Conservation (phyloP, 306 rosid genomes). For the Senna siamea region DNA sequence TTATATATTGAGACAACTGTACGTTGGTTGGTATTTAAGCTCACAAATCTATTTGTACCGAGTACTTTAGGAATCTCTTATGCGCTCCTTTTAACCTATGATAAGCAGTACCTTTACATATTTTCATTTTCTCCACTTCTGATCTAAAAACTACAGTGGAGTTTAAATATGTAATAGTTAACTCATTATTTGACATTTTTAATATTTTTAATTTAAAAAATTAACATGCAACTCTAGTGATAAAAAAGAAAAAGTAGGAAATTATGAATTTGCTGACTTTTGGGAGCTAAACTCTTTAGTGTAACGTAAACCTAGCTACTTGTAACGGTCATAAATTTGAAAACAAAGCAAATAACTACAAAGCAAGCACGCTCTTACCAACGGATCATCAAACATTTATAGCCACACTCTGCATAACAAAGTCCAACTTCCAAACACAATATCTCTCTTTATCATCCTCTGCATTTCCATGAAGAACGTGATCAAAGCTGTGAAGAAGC, state of each 20-base stretch:
- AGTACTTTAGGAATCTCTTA: too few species aligned
- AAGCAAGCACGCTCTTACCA: slow-evolving; percentile 17
- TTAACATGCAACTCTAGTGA: too few species aligned
- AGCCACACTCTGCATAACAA: slow-evolving; percentile 1
- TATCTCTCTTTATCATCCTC: not conserved
- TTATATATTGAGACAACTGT: too few species aligned
- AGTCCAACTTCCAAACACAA: not conserved
- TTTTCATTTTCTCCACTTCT: too few species aligned
- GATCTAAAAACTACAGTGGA: too few species aligned
- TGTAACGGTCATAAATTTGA: slow-evolving; percentile 58
- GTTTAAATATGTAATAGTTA: too few species aligned
- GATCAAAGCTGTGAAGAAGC: slow-evolving; percentile 66
- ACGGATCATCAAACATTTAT: slow-evolving; percentile 20
- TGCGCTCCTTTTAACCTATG: too few species aligned
- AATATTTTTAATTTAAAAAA: too few species aligned
- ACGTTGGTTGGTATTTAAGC: too few species aligned
- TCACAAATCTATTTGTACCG: too few species aligned
- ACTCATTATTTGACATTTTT: too few species aligned
- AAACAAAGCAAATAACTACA: not conserved
- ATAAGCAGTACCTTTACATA: too few species aligned
- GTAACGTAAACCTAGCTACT: slow-evolving; percentile 18
- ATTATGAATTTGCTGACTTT: not conserved
- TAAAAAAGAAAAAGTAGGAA: not conserved
- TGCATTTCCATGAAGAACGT: slow-evolving; percentile 41
- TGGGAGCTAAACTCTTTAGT: not conserved